Conservation (phyloP, 2,329 filamentous ascomycete species). For the Neodidymelliopsis sp. region DNA sequence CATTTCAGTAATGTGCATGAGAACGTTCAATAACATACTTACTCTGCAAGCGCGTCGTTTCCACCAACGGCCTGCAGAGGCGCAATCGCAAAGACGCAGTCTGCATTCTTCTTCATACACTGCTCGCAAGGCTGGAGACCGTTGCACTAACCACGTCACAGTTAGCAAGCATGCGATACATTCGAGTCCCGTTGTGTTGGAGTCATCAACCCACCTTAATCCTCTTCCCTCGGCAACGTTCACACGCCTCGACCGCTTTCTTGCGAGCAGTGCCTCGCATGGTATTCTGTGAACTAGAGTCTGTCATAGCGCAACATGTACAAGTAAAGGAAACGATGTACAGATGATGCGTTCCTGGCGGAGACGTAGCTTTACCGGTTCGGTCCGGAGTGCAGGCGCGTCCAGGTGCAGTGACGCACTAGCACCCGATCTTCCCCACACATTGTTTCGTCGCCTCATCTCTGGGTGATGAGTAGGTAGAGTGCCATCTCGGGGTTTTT, state of each 20-base stretch:
- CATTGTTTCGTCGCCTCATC: too few relatives aligned
- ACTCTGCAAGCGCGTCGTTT: background rate
- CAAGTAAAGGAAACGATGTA: background rate
- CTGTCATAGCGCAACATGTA: background rate
- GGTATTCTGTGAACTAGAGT: background rate
- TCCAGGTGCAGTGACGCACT: too few relatives aligned
- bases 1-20: background rate
- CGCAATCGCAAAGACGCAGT: background rate
- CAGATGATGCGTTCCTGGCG: too few relatives aligned
- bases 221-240: conserved; percentile 1
- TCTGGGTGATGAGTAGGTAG: too few relatives aligned
- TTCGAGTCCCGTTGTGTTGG: background rate
- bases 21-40: background rate
- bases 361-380: too few relatives aligned
- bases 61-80: background rate
- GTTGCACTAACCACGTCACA: background rate
- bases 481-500: too few relatives aligned
- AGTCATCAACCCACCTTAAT: background rate
- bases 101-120: background rate
- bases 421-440: too few relatives aligned
- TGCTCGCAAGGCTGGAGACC: background rate
- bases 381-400: background rate
- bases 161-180: background rate
- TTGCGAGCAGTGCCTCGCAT: background rate
- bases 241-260: conserved; percentile 1